A percentile compares a stretch with the other conserved stretches of the same genome.
Conservation (phyloP, 2,329 filamentous ascomycete genomes). For the Graphium sp. region DNA sequence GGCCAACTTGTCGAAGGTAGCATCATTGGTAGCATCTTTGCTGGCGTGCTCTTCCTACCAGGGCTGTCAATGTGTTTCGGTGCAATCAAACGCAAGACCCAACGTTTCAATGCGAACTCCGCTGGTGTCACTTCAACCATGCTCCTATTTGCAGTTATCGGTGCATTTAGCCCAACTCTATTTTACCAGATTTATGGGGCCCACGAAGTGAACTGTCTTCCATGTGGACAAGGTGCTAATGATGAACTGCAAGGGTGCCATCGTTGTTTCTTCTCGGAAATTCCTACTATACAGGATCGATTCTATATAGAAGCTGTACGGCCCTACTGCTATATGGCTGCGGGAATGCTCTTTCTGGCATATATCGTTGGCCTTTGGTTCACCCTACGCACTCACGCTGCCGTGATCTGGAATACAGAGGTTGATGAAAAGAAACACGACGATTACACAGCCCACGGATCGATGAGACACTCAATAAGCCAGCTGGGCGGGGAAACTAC, state of each 20-base stretch:
- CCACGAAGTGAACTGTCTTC: slow-evolving; percentile 87
- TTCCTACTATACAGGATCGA: slow-evolving; percentile 64
- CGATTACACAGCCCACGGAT: slow-evolving; percentile 19
- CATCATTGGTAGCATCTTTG: slow-evolving; percentile 95
- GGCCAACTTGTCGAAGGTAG: slow-evolving; percentile 87
- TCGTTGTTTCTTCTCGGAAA: slow-evolving; percentile 85
- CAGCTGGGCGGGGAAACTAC: too few species aligned
- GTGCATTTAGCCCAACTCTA: slow-evolving; percentile 83
- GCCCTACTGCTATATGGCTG: slow-evolving; percentile 84
- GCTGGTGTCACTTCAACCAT: slow-evolving; percentile 96
- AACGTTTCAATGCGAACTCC: slow-evolving; percentile 92
- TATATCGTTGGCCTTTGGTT: slow-evolving; percentile 93
- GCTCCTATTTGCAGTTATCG: slow-evolving; percentile 90
- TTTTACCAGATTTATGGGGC: slow-evolving; percentile 99
- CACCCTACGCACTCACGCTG: slow-evolving; percentile 86
- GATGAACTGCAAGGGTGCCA: too few species aligned
- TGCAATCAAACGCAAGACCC: slow-evolving; percentile 92
- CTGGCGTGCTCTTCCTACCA: slow-evolving; percentile 84
- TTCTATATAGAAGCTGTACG: slow-evolving; percentile 86
- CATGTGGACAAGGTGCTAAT: too few species aligned
- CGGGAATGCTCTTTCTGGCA: slow-evolving; percentile 71
- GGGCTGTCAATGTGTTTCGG: slow-evolving; percentile 98
- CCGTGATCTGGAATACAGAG: slow-evolving; percentile 90
- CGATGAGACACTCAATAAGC: slow-evolving; percentile 18
- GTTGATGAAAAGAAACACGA: slow-evolving; percentile 58